Conservation (phyloP, 2,329 filamentous ascomycete genomes). For the Coniella vitis region DNA sequence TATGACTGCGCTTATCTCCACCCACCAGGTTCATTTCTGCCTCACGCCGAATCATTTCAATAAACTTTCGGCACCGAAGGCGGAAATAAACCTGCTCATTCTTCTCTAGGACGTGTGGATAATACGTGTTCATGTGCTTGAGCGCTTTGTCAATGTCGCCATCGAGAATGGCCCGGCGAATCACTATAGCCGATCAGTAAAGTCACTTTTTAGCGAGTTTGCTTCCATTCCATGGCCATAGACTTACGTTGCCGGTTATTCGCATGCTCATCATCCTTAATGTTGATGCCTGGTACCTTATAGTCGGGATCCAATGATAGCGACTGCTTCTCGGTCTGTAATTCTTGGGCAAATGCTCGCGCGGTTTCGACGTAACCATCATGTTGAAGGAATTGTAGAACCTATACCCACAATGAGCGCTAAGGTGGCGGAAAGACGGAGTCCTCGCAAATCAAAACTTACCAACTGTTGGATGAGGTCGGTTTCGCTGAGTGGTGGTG, state of each 20-base stretch:
- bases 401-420: conserved; percentile 27
- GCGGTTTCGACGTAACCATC: conserved; percentile 95
- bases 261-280: conserved; percentile 79
- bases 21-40: conserved; percentile 54
- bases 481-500: conserved; percentile 62
- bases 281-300: conserved; percentile 52
- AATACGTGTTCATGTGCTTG: conserved; percentile 71
- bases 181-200: conserved; percentile 48
- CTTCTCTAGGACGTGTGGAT: conserved; percentile 70
- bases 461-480: conserved; percentile 76
- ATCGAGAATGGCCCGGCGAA: conserved; percentile 78
- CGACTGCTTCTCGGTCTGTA: conserved; percentile 65
- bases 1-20: conserved; percentile 33
- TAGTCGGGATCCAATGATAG: conserved; percentile 52
- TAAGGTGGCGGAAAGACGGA: background rate
- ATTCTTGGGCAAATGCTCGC: conserved; percentile 77
- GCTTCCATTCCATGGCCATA: background rate
- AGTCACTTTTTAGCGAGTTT: background rate
- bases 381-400: conserved; percentile 83
- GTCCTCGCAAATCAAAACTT: conserved; percentile 17
- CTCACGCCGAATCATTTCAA: conserved; percentile 82
- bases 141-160: conserved; percentile 88
- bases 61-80: conserved; percentile 82
- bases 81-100: conserved; percentile 85
- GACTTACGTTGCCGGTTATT: conserved; percentile 76